A percentile compares a stretch with the other conserved stretches of the same genome.
These are phyloP conservation scores for Malus hybrid DNA, from an alignment of 331 rosid species.

Conservation along the genomic window DNA sequence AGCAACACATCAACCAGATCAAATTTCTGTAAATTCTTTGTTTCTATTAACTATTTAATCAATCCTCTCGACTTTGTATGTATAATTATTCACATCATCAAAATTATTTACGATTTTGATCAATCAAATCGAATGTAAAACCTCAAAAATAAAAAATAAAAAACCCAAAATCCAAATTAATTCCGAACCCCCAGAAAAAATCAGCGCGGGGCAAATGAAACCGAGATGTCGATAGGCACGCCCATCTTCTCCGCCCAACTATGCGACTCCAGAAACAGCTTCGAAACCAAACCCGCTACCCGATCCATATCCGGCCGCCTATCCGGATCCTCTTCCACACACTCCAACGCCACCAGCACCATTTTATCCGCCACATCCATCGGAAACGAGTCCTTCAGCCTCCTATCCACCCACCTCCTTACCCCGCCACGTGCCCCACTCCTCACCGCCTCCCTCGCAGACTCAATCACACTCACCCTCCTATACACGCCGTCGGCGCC, in stretches of 20 bases:
- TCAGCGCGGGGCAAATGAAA: conserved; percentile 73
- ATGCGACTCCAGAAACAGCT: conserved; percentile 60
- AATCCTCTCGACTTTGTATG: not conserved
- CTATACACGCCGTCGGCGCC: conserved; percentile 28
- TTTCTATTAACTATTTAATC: no score
- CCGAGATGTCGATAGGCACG: conserved; percentile 35
- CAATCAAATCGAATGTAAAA: not conserved
- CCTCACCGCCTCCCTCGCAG: conserved; percentile 48
- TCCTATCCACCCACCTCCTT: conserved; percentile 75
- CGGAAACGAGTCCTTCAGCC: conserved; percentile 80
- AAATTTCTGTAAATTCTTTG: not conserved
- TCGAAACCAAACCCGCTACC: conserved; percentile 52
- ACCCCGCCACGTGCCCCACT: conserved; percentile 25
- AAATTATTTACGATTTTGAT: not conserved
- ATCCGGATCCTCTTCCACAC: conserved; percentile 54
- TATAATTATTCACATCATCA: not conserved
- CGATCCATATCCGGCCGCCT: conserved; percentile 74
- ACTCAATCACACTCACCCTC: conserved; percentile 62
- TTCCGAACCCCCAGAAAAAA: no score
- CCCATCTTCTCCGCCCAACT: conserved; percentile 65
- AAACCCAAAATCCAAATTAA: not conserved
- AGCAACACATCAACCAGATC: not conserved
- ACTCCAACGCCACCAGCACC: conserved; percentile 56
- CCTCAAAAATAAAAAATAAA: not conserved
- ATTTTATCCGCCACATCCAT: conserved; percentile 66